Evolutionary conservation across 441 rosid species (phyloP).

Genomic region (Syzygium syzygioides): DNA sequence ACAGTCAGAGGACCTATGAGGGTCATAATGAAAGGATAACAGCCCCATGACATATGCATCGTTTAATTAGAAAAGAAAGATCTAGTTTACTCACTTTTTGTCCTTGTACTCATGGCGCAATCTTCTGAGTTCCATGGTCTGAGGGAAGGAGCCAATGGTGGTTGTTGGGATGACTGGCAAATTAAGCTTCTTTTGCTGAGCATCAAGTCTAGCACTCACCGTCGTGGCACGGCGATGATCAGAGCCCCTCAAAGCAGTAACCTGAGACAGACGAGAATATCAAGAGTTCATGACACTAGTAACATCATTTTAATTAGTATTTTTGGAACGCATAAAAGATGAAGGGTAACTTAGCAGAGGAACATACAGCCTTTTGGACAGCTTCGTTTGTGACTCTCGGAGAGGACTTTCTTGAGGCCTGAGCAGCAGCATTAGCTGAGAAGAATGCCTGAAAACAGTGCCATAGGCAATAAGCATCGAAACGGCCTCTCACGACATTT

Average conservation of each 20-base stretch:
- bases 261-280: neutral
- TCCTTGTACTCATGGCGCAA: neutral
- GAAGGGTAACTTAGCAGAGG: neutral
- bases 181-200: neutral
- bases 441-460: neutral
- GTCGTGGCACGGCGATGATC: neutral
- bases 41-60: neutral
- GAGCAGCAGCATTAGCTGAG: neutral
- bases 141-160: neutral
- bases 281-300: neutral
- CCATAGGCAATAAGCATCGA: accelerated
- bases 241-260: neutral
- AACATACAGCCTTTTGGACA: conserved; percentile 12
- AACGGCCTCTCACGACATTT: neutral
- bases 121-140: neutral
- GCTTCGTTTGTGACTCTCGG: neutral
- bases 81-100: neutral
- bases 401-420: neutral
- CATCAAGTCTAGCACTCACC: neutral
- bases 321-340: neutral
- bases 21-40: neutral
- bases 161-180: neutral
- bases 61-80: neutral
- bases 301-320: neutral
- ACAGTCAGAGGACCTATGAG: neutral